These are phyloP conservation scores for Gastrolobium villosum DNA, from an alignment of 306 rosid genomes.

Conservation along the genomic window DNA sequence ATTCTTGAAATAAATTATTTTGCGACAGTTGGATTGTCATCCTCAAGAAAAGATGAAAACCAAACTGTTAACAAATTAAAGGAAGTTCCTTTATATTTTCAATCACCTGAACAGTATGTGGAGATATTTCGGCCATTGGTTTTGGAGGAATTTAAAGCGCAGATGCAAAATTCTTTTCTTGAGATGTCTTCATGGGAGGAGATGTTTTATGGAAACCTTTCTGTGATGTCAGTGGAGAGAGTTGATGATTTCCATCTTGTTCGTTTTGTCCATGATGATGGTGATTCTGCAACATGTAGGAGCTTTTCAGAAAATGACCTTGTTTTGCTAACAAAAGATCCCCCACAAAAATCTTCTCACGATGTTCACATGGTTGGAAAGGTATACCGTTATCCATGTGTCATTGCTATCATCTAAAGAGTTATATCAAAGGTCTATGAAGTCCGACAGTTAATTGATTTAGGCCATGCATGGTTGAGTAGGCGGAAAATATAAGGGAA, in stretches of 20 bases:
- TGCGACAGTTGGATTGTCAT: slow-evolving; percentile 69
- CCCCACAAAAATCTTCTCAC: slow-evolving; percentile 75
- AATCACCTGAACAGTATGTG: slow-evolving; percentile 86
- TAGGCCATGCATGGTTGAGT: slow-evolving; percentile 36
- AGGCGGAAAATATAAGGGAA: slow-evolving; percentile 32
- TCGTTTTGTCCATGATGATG: slow-evolving; percentile 81
- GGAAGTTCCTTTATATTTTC: slow-evolving; percentile 88
- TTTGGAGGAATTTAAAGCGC: slow-evolving; percentile 97
- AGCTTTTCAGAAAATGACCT: slow-evolving; percentile 93
- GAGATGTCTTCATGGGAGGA: slow-evolving; percentile 91
- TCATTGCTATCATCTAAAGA: slow-evolving; percentile 34
- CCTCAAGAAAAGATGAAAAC: slow-evolving; percentile 70
- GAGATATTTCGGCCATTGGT: slow-evolving; percentile 87
- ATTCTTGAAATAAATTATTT: slow-evolving; percentile 89
- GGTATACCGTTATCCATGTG: slow-evolving; percentile 59
- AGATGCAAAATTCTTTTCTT: slow-evolving; percentile 75
- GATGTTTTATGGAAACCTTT: slow-evolving; percentile 77
- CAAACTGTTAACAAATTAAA: slow-evolving; percentile 63
- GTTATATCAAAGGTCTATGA: slow-evolving; percentile 36
- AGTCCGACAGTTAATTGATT: slow-evolving; percentile 19
- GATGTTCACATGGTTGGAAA: slow-evolving; percentile 95
- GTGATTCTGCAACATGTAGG: slow-evolving; percentile 66
- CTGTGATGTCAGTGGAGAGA: slow-evolving; percentile 91
- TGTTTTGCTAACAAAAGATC: slow-evolving; percentile 83
- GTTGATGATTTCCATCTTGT: slow-evolving; percentile 93